phyloP scores from a whole-genome alignment of 1,284 basidiomycete genomes.

The Irpex lacteus region DNA sequence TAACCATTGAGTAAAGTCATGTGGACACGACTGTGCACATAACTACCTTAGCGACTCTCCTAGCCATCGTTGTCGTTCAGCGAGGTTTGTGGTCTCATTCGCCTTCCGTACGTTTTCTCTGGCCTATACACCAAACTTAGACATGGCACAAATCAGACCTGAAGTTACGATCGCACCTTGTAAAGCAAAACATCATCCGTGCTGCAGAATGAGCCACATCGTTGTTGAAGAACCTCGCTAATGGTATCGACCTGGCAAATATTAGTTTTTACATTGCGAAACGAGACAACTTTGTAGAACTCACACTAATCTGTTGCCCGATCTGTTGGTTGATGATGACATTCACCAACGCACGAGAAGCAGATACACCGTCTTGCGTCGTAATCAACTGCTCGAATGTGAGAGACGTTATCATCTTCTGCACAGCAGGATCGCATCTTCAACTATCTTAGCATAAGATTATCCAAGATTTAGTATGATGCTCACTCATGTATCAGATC shows the following conservation, averaged over 20 bases:
- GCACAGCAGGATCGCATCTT: slow-evolving; percentile 70
- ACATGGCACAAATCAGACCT: neutral
- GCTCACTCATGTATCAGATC: slow-evolving; percentile 80
- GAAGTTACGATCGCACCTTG: slow-evolving; percentile 58
- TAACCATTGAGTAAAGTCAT: neutral
- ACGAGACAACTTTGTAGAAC: slow-evolving; percentile 24
- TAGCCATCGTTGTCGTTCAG: slow-evolving; percentile 74
- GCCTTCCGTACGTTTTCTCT: slow-evolving; percentile 93
- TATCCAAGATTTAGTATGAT: slow-evolving; percentile 3
- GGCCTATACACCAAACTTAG: slow-evolving; percentile 51
- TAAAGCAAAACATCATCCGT: slow-evolving; percentile 98
- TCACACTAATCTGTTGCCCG: slow-evolving; percentile 89
- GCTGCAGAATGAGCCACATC: slow-evolving; percentile 97
- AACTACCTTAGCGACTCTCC: slow-evolving; percentile 81
- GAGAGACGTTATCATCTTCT: slow-evolving; percentile 63
- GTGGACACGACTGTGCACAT: neutral
- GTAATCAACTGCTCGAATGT: slow-evolving; percentile 88
- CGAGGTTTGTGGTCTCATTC: slow-evolving; percentile 72
- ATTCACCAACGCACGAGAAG: slow-evolving; percentile 88
- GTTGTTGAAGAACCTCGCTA: slow-evolving; percentile 89
- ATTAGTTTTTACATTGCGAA: neutral
- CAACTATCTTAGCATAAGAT: slow-evolving; percentile 6
- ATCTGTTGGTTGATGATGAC: slow-evolving; percentile 98
- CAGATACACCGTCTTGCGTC: slow-evolving; percentile 76
- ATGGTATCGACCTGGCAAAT: slow-evolving; percentile 84